phyloP scores from a whole-genome alignment of 768 basidiomycete genomes.

The Suillus subaureus region DNA sequence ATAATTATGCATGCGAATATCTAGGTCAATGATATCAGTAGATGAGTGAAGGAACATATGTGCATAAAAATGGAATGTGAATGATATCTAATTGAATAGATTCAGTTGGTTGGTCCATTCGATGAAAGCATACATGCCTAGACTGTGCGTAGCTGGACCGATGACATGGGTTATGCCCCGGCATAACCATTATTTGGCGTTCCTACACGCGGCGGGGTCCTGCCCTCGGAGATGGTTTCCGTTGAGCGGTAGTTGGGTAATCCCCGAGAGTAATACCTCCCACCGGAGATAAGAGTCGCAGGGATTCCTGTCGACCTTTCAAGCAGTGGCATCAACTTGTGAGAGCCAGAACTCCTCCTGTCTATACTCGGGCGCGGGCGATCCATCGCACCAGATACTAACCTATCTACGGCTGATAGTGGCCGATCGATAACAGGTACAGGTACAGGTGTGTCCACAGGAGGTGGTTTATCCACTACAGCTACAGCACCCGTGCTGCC shows the following conservation, averaged over 20 bases:
- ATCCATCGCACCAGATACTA: slow-evolving; percentile 17
- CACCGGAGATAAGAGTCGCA: slow-evolving; percentile 10
- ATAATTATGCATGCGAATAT: background rate
- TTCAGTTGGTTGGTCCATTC: background rate
- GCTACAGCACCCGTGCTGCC: background rate
- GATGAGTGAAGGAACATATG: background rate
- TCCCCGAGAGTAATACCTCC: slow-evolving; percentile 12
- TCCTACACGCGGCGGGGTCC: slow-evolving; percentile 6
- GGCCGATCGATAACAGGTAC: slow-evolving; percentile 16
- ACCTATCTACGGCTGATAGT: slow-evolving; percentile 25
- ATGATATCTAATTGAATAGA: background rate
- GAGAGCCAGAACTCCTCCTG: slow-evolving; percentile 30
- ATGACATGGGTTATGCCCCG: background rate
- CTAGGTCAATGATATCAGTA: background rate
- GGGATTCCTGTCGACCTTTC: slow-evolving; percentile 6
- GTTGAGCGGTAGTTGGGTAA: slow-evolving; percentile 12
- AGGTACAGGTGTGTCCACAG: background rate
- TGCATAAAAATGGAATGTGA: background rate
- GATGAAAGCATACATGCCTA: background rate
- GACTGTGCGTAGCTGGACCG: background rate
- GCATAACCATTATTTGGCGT: slow-evolving; percentile 12
- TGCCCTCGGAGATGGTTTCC: slow-evolving; percentile 12
- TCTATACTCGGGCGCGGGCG: slow-evolving; percentile 25
- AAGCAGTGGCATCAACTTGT: slow-evolving; percentile 20
- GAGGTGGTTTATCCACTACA: background rate